Evolutionary conservation across 208 protist species (phyloP).

Genomic region (Spironucleus salmonicida): DNA sequence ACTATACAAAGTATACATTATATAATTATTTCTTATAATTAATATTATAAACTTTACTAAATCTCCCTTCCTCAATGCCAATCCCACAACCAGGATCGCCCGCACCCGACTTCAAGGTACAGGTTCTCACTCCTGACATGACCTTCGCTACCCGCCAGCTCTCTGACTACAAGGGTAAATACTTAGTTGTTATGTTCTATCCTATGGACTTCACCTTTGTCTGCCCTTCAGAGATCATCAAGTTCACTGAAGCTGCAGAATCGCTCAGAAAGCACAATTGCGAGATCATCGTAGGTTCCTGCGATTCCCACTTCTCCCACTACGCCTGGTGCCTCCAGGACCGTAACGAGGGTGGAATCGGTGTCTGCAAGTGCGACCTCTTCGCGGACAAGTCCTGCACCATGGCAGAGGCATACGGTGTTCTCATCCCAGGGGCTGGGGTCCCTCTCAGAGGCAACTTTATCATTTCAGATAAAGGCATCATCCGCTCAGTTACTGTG

Average conservation of each 20-base stretch:
- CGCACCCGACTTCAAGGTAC: slow-evolving; percentile 5
- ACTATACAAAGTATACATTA: too few species aligned
- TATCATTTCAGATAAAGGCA: slow-evolving; percentile 30
- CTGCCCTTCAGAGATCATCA: slow-evolving; percentile 40
- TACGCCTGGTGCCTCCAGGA: slow-evolving; percentile 75
- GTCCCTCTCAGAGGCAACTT: slow-evolving; percentile 26
- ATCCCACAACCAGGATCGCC: not conserved
- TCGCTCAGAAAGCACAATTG: slow-evolving; percentile 10
- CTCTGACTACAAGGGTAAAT: slow-evolving; percentile 33
- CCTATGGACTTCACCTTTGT: slow-evolving; percentile 40
- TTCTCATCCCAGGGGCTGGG: slow-evolving; percentile 61
- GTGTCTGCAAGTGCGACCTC: slow-evolving; percentile 74
- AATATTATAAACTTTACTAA: too few species aligned
- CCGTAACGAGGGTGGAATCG: slow-evolving; percentile 82
- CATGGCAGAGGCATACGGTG: slow-evolving; percentile 68
- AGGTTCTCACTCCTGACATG: slow-evolving; percentile 4
- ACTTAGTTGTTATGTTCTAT: slow-evolving; percentile 33
- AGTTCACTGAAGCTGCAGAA: not conserved
- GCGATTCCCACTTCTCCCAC: slow-evolving; percentile 61
- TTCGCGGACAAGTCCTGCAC: slow-evolving; percentile 74
- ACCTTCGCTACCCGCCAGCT: not conserved
- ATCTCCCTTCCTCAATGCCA: too few species aligned
- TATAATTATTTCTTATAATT: too few species aligned
- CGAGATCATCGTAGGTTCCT: slow-evolving; percentile 22
- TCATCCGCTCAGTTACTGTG: slow-evolving; percentile 49